phyloP scores from a whole-genome alignment of 768 basidiomycete genomes.

The Mycena galopus region DNA sequence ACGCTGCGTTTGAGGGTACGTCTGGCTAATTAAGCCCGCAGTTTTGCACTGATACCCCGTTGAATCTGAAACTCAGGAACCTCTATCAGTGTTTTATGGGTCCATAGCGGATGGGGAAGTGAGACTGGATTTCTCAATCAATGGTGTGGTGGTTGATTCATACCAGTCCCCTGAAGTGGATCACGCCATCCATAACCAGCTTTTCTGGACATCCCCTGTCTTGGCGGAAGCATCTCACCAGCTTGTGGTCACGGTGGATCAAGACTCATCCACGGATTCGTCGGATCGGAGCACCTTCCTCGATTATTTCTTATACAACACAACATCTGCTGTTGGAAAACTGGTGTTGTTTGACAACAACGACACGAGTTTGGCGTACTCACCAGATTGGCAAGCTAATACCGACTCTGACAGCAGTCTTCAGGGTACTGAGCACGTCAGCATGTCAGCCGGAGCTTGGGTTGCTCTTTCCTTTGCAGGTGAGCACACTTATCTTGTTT shows the following conservation, averaged over 20 bases:
- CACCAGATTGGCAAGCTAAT: too few relatives aligned
- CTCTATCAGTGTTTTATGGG: background rate
- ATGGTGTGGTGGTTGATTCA: background rate
- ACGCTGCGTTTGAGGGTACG: slow-evolving; percentile 14
- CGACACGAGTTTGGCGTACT: background rate
- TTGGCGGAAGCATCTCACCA: too few relatives aligned
- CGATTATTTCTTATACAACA: slow-evolving; percentile 7
- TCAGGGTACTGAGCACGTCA: too few relatives aligned
- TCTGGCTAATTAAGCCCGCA: background rate
- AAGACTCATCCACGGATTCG: background rate
- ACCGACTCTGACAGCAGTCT: too few relatives aligned
- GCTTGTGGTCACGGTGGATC: too few relatives aligned
- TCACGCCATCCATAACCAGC: background rate
- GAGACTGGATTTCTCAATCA: background rate
- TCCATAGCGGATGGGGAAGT: background rate
- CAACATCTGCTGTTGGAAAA: slow-evolving; percentile 6
- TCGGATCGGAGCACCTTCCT: background rate
- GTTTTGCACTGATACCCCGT: too few relatives aligned
- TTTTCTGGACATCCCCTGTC: too few relatives aligned
- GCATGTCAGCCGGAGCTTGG: too few relatives aligned
- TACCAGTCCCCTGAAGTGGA: background rate
- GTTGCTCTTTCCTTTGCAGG: too few relatives aligned
- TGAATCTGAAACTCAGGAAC: background rate
- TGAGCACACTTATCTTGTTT: too few relatives aligned
- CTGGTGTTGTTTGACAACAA: slow-evolving; percentile 6